These are phyloP conservation scores for Agastache rugosa DNA, from an alignment of 257 asterid species.

Conservation along the genomic window DNA sequence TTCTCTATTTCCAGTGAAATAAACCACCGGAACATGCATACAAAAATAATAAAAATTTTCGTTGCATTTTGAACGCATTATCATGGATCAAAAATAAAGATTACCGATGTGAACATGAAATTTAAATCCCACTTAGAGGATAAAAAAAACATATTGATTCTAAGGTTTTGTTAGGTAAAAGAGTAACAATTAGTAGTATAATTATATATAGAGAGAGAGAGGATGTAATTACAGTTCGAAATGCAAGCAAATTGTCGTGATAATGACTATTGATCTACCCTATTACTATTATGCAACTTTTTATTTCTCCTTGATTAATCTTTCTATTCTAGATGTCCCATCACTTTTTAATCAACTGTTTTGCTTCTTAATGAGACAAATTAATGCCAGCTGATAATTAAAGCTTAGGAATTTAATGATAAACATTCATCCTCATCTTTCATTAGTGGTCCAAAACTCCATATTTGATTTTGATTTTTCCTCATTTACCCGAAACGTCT, in stretches of 20 bases:
- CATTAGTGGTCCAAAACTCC: slow-evolving; percentile 7
- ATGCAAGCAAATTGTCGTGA: slow-evolving; percentile 34
- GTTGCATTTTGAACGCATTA: neutral
- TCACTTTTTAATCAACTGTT: slow-evolving; percentile 39
- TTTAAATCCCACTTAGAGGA: too few relatives aligned
- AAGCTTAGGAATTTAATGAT: neutral
- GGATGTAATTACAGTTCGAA: slow-evolving; percentile 18
- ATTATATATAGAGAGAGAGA: slow-evolving; percentile 3
- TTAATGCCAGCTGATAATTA: slow-evolving; percentile 21
- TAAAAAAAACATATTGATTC: neutral
- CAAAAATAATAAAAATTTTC: too few relatives aligned
- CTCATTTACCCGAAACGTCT: neutral
- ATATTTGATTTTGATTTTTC: slow-evolving; percentile 19
- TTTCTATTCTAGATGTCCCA: slow-evolving; percentile 26
- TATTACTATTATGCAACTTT: slow-evolving; percentile 31
- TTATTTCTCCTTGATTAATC: slow-evolving; percentile 23
- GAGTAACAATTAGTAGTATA: slow-evolving; percentile 22
- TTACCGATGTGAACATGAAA: neutral
- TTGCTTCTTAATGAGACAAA: slow-evolving; percentile 39
- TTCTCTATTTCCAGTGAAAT: too few relatives aligned
- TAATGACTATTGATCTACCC: slow-evolving; percentile 44
- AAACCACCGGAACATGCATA: too few relatives aligned
- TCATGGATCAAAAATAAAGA: neutral
- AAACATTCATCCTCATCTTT: neutral
- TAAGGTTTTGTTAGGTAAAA: slow-evolving; percentile 1